Conservation (phyloP, 2,329 filamentous ascomycete genomes). For the Epichloe festucae region DNA sequence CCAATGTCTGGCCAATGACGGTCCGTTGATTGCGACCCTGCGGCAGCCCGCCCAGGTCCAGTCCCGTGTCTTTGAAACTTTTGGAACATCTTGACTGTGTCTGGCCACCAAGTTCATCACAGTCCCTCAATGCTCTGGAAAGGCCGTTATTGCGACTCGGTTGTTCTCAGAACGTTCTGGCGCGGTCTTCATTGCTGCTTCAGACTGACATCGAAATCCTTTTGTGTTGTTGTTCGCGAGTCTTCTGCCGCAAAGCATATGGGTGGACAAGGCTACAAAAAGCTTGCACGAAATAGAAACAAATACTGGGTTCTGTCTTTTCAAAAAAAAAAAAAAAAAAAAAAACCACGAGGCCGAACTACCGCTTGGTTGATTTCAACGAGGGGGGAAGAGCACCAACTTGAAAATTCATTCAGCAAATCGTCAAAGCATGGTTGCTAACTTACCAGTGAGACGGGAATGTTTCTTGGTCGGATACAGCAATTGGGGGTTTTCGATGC, state of each 20-base stretch:
- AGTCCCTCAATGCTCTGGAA: background rate
- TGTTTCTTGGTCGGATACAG: constrained; percentile 10
- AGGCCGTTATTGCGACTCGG: background rate
- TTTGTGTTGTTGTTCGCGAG: background rate
- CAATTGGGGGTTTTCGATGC: constrained; percentile 12
- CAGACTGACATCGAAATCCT: background rate
- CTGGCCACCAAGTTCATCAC: too few relatives aligned
- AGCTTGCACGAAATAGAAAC: background rate
- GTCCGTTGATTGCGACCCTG: background rate
- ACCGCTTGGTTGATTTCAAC: background rate
- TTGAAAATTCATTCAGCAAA: background rate
- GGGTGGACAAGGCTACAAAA: background rate
- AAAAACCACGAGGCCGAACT: background rate
- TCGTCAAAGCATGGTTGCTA: background rate
- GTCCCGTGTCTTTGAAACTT: background rate
- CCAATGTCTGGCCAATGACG: constrained; percentile 3
- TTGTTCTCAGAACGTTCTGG: background rate
- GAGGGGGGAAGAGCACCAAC: background rate
- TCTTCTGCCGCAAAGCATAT: too few relatives aligned
- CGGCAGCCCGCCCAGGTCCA: background rate
- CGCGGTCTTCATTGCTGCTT: background rate
- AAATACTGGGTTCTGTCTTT: too few relatives aligned
- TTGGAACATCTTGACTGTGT: too few relatives aligned
- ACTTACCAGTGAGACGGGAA: constrained; percentile 15
- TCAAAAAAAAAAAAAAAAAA: too few relatives aligned